Conservation (phyloP, 768 basidiomycete species). For the Cyclocybe cylindracea region DNA sequence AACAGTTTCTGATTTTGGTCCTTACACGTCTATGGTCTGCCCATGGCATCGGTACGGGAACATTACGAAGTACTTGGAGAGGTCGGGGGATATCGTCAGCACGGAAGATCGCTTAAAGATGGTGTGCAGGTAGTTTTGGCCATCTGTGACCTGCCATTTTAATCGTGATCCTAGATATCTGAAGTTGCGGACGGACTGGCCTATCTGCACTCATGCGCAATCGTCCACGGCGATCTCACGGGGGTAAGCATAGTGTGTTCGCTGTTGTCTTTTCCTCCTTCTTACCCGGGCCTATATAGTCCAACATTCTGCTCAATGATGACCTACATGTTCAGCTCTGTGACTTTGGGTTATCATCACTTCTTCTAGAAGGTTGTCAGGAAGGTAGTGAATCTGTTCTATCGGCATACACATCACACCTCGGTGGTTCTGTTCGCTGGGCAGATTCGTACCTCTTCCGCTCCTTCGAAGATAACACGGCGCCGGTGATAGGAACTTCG, state of each 20-base stretch:
- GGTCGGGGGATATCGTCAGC: slow-evolving; percentile 33
- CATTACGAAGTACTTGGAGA: slow-evolving; percentile 37
- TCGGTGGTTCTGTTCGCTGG: slow-evolving; percentile 50
- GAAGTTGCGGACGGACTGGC: slow-evolving; percentile 39
- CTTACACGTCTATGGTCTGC: slow-evolving; percentile 38
- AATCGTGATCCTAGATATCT: slow-evolving; percentile 26
- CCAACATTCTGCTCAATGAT: slow-evolving; percentile 46
- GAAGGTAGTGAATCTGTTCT: slow-evolving; percentile 26
- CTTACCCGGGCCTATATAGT: slow-evolving; percentile 27
- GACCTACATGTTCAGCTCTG: slow-evolving; percentile 41
- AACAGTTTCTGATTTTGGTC: slow-evolving; percentile 37
- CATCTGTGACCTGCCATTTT: not conserved
- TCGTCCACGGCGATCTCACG: slow-evolving; percentile 45
- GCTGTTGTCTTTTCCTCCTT: not conserved
- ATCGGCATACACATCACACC: slow-evolving; percentile 24
- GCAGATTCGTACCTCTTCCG: slow-evolving; percentile 43
- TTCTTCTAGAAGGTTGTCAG: slow-evolving; percentile 33
- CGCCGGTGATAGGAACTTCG: slow-evolving; percentile 23
- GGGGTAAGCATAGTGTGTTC: slow-evolving; percentile 27
- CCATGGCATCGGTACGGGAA: slow-evolving; percentile 43
- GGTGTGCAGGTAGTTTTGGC: slow-evolving; percentile 20
- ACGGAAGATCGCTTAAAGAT: slow-evolving; percentile 34
- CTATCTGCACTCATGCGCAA: slow-evolving; percentile 37
- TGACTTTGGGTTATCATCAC: slow-evolving; percentile 48
- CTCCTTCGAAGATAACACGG: slow-evolving; percentile 29